A percentile compares a stretch with the other conserved stretches of the same genome.
Conservation (phyloP, 495 filamentous ascomycete genomes). For the Bathelium albidoporum region DNA sequence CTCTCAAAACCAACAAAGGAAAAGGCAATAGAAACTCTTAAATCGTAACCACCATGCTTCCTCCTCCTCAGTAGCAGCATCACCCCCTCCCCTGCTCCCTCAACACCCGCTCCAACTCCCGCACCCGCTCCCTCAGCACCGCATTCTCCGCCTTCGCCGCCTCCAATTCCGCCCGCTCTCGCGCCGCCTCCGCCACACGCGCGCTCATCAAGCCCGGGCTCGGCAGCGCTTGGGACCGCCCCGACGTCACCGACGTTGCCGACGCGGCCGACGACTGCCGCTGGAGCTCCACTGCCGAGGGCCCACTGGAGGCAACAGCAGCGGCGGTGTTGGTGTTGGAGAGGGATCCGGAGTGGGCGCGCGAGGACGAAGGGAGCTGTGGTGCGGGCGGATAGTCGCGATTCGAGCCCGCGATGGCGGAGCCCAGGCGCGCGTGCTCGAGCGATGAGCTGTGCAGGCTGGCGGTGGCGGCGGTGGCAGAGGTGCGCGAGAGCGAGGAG, state of each 20-base stretch:
- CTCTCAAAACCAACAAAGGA: not conserved
- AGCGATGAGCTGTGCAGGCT: too few relatives aligned
- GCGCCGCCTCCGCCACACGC: slow-evolving; percentile 61
- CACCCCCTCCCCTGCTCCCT: slow-evolving; percentile 4
- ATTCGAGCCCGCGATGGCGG: slow-evolving; percentile 25
- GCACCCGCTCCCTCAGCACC: slow-evolving; percentile 56
- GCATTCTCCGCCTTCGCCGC: slow-evolving; percentile 73
- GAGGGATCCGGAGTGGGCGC: slow-evolving; percentile 10
- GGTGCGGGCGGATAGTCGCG: slow-evolving; percentile 7
- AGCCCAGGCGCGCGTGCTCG: slow-evolving; percentile 36
- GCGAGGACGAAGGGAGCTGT: not conserved
- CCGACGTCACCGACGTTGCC: slow-evolving; percentile 12
- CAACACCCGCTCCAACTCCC: slow-evolving; percentile 53
- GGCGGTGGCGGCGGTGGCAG: slow-evolving; percentile 28
- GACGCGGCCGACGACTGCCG: slow-evolving; percentile 15
- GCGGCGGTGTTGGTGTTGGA: slow-evolving; percentile 6
- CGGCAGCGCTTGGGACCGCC: slow-evolving; percentile 19
- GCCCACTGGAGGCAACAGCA: slow-evolving; percentile 2
- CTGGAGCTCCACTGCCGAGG: not conserved
- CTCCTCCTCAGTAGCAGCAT: not conserved
- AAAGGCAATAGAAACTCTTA: not conserved
- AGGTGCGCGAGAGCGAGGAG: slow-evolving; percentile 41
- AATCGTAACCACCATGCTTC: not conserved
- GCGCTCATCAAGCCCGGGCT: slow-evolving; percentile 21
- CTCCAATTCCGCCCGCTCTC: slow-evolving; percentile 63